Conservation (phyloP, 148 eudicot genomes). For the Heliamphora exappendiculata region DNA sequence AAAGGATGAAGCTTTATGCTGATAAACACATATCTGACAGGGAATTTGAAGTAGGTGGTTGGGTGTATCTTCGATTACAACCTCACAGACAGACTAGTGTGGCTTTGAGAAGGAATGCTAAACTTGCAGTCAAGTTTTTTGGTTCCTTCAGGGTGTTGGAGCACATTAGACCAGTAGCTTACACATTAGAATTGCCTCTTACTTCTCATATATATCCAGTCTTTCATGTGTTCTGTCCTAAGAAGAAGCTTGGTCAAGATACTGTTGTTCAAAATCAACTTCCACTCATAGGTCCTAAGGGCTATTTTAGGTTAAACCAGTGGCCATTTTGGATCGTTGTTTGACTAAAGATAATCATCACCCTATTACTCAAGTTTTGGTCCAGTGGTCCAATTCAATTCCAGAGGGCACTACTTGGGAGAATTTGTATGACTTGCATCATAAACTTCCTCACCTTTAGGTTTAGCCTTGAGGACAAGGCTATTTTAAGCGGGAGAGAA, state of each 20-base stretch:
- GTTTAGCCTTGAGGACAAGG: too few species aligned
- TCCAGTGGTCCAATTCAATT: not conserved
- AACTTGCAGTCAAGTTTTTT: not conserved
- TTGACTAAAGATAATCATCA: not conserved
- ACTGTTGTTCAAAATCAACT: not conserved
- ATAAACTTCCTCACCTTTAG: too few species aligned
- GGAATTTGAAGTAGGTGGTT: not conserved
- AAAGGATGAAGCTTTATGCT: not conserved
- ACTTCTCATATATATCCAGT: not conserved
- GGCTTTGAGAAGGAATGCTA: not conserved
- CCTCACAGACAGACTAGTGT: not conserved
- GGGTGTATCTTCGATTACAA: not conserved
- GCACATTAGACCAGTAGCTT: not conserved
- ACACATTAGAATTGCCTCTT: not conserved
- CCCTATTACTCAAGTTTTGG: not conserved
- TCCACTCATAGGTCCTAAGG: not conserved
- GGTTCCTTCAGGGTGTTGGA: too few species aligned
- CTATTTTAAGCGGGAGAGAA: too few species aligned
- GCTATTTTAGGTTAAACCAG: not conserved
- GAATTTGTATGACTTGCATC: not conserved
- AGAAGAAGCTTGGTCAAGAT: not conserved
- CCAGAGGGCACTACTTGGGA: not conserved
- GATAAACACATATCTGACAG: not conserved
- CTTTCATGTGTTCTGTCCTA: not conserved
- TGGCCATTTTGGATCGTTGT: not conserved